Percentiles rank a stretch among this genome's conserved stretches.
Conservation (phyloP, 768 basidiomycete genomes). For the Terana coerulea region DNA sequence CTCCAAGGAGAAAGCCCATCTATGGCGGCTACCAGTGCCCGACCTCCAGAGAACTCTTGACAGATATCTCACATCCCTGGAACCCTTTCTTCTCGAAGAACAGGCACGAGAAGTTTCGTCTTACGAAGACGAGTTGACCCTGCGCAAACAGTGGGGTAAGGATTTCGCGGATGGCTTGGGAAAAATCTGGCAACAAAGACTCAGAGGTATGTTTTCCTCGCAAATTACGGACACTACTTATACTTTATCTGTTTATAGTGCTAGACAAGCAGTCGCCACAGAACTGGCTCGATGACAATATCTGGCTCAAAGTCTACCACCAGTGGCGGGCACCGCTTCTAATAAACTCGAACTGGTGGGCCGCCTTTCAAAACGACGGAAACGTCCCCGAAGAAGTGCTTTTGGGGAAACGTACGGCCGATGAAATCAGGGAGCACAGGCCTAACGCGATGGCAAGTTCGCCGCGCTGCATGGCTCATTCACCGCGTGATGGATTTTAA, state of each 20-base stretch:
- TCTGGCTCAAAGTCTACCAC: constrained; percentile 88
- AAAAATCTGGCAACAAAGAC: constrained; percentile 60
- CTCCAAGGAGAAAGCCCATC: too few relatives aligned
- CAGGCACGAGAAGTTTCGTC: constrained; percentile 53
- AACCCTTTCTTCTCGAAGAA: constrained; percentile 77
- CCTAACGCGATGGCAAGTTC: constrained; percentile 79
- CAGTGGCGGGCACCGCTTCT: constrained; percentile 83
- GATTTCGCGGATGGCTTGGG: constrained; percentile 76
- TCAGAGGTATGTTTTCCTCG: constrained; percentile 48
- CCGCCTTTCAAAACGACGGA: constrained; percentile 75
- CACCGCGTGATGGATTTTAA: constrained; percentile 73
- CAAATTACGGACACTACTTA: constrained; percentile 7
- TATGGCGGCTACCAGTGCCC: constrained; percentile 87
- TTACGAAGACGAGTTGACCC: constrained; percentile 47
- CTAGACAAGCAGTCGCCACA: constrained; percentile 79
- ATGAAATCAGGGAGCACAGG: constrained; percentile 17
- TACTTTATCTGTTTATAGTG: constrained; percentile 37
- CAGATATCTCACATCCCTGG: constrained; percentile 72
- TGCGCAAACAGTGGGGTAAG: constrained; percentile 55
- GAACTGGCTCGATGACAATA: constrained; percentile 94
- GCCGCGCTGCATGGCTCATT: constrained; percentile 79
- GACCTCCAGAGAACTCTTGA: constrained; percentile 70
- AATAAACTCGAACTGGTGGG: constrained; percentile 96
- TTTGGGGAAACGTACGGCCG: constrained; percentile 18
- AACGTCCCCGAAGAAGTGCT: constrained; percentile 44